A percentile compares a stretch with the other conserved stretches of the same genome.
Conservation (phyloP, 2,329 filamentous ascomycete species). For the Sordariomycetes sp. region DNA sequence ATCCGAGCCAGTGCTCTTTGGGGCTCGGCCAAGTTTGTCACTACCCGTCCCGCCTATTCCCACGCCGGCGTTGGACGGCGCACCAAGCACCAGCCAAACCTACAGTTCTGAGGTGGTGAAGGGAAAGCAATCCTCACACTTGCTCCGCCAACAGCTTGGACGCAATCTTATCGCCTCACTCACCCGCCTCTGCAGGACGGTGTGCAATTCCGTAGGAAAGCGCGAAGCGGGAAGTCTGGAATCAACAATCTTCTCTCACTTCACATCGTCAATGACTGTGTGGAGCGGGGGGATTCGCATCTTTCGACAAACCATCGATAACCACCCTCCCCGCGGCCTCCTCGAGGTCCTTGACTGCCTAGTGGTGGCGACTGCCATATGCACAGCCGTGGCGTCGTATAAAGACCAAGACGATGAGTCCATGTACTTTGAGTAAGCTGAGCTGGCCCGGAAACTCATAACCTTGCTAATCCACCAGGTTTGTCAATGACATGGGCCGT, state of each 20-base stretch:
- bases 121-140: not conserved
- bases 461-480: conserved; percentile 9
- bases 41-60: not conserved
- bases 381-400: conserved; percentile 1
- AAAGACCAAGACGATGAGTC: conserved; percentile 2
- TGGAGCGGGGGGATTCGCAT: conserved; percentile 8
- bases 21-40: not conserved
- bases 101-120: not conserved
- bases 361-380: conserved; percentile 8
- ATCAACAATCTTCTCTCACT: not conserved
- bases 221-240: not conserved
- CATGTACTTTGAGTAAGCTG: conserved; percentile 7
- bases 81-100: not conserved
- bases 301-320: conserved; percentile 9
- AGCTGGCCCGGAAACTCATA: not conserved
- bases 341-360: conserved; percentile 8
- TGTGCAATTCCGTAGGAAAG: not conserved
- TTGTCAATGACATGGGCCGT: conserved; percentile 13
- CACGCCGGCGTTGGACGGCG: not conserved
- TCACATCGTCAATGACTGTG: conserved; percentile 1
- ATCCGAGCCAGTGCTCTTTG: not conserved
- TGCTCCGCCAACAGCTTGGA: conserved; percentile 6
- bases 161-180: conserved; percentile 6
- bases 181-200: conserved; percentile 5
- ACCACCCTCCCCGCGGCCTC: conserved; percentile 7